phyloP scores from a whole-genome alignment of 2,329 filamentous ascomycete genomes.

The Ophiostoma australiae region DNA sequence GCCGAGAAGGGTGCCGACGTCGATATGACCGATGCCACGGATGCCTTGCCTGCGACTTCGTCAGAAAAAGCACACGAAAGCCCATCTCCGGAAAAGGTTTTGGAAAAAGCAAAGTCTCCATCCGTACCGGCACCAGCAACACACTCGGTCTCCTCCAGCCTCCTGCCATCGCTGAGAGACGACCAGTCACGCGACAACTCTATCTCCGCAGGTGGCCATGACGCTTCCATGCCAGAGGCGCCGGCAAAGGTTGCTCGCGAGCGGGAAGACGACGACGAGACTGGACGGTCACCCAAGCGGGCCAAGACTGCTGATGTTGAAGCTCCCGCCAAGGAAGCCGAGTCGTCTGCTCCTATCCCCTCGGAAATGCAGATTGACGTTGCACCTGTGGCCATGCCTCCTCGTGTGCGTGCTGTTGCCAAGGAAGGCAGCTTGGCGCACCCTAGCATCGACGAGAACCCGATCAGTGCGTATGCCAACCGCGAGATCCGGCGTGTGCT shows the following conservation, averaged over 20 bases:
- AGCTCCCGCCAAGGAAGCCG: conserved; percentile 22
- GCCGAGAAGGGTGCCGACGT: conserved; percentile 27
- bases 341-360: background rate
- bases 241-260: conserved; percentile 64
- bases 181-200: conserved; percentile 36
- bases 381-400: conserved; percentile 28
- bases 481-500: conserved; percentile 62
- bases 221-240: conserved; percentile 42
- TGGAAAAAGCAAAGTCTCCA: conserved; percentile 20
- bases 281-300: conserved; percentile 71
- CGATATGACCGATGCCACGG: conserved; percentile 32
- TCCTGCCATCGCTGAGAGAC: conserved; percentile 26
- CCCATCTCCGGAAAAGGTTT: conserved; percentile 18
- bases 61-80: background rate
- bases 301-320: conserved; percentile 55
- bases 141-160: conserved; percentile 22
- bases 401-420: conserved; percentile 32
- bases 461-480: conserved; percentile 55
- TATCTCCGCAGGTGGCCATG: conserved; percentile 32
- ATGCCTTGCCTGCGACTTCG: background rate
- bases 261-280: conserved; percentile 66
- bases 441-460: conserved; percentile 40
- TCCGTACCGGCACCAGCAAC: conserved; percentile 3
- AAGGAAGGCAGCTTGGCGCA: conserved; percentile 41
- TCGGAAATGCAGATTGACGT: conserved; percentile 31